phyloP scores from a whole-genome alignment of 2,329 filamentous ascomycete genomes.

The Epichloe brachyelytri region DNA sequence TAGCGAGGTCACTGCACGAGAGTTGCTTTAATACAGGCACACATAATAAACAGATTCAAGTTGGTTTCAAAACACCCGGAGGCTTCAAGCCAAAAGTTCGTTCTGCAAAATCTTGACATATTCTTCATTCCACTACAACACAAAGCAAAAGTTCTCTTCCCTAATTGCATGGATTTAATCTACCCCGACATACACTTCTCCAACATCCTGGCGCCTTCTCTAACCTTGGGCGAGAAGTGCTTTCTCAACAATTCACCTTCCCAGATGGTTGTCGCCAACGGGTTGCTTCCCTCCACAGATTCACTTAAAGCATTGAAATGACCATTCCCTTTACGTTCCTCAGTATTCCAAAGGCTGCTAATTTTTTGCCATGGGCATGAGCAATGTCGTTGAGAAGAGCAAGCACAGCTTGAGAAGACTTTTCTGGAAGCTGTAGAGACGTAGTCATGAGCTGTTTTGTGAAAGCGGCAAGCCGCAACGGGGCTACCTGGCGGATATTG shows the following conservation, averaged over 20 bases:
- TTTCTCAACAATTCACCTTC: slow-evolving; percentile 75
- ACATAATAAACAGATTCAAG: background rate
- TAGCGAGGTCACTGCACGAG: background rate
- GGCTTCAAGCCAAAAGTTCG: background rate
- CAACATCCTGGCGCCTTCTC: slow-evolving; percentile 57
- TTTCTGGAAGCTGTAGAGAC: slow-evolving; percentile 79
- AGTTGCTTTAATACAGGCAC: background rate
- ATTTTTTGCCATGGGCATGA: slow-evolving; percentile 70
- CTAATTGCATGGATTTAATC: background rate
- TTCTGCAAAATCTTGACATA: too few relatives aligned
- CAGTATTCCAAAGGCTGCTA: slow-evolving; percentile 80
- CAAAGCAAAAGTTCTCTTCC: background rate
- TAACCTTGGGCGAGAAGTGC: slow-evolving; percentile 79
- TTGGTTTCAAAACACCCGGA: background rate
- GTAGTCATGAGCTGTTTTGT: slow-evolving; percentile 78
- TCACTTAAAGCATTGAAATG: slow-evolving; percentile 61
- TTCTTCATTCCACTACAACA: background rate
- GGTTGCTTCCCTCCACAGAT: slow-evolving; percentile 76
- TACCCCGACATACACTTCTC: slow-evolving; percentile 48
- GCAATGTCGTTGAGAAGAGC: slow-evolving; percentile 66
- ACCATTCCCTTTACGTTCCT: slow-evolving; percentile 86
- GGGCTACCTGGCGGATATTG: slow-evolving; percentile 62
- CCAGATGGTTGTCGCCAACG: slow-evolving; percentile 83
- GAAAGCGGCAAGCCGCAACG: slow-evolving; percentile 79
- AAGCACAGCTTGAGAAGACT: slow-evolving; percentile 69